phyloP scores from a whole-genome alignment of 805 yeast species.

The Lipomyces mesembrius region DNA sequence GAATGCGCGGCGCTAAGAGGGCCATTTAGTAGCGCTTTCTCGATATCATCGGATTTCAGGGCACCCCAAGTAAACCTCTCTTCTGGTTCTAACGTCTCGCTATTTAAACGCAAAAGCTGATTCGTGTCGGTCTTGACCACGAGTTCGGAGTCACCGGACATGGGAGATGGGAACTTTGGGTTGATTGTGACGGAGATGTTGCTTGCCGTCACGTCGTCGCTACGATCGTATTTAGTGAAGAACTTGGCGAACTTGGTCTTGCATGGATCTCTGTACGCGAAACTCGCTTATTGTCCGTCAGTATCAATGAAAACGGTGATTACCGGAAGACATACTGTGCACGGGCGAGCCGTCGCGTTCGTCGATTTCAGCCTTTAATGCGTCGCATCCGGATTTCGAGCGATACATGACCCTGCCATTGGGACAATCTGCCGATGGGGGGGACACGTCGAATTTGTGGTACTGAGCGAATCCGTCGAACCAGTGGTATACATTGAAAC shows the following conservation, averaged over 20 bases:
- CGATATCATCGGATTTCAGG: background rate
- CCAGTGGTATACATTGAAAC: slow-evolving; percentile 21
- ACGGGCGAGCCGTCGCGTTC: slow-evolving; percentile 11
- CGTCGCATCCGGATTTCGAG: slow-evolving; percentile 16
- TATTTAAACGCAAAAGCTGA: slow-evolving; percentile 3
- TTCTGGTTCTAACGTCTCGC: slow-evolving; percentile 18
- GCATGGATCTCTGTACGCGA: slow-evolving; percentile 21
- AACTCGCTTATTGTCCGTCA: slow-evolving; percentile 1
- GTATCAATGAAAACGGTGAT: too few species aligned
- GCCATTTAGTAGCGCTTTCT: slow-evolving; percentile 7
- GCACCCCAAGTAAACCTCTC: slow-evolving; percentile 8
- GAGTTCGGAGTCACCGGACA: slow-evolving; percentile 15
- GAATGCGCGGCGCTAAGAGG: slow-evolving; percentile 22
- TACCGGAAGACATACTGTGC: slow-evolving; percentile 1
- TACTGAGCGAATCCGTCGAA: slow-evolving; percentile 20
- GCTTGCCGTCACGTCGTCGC: background rate
- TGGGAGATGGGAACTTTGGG: slow-evolving; percentile 16
- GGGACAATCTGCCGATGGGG: slow-evolving; percentile 13
- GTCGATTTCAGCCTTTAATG: slow-evolving; percentile 6
- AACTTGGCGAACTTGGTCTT: slow-evolving; percentile 20
- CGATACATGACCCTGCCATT: slow-evolving; percentile 18
- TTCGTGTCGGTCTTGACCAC: slow-evolving; percentile 18
- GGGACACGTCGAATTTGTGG: slow-evolving; percentile 17
- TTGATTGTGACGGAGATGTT: slow-evolving; percentile 18
- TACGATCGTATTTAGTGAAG: slow-evolving; percentile 11